Evolutionary conservation across 192 early-diverging fungal genomes (phyloP).

Genomic region (Mycoemilia scoparia): DNA sequence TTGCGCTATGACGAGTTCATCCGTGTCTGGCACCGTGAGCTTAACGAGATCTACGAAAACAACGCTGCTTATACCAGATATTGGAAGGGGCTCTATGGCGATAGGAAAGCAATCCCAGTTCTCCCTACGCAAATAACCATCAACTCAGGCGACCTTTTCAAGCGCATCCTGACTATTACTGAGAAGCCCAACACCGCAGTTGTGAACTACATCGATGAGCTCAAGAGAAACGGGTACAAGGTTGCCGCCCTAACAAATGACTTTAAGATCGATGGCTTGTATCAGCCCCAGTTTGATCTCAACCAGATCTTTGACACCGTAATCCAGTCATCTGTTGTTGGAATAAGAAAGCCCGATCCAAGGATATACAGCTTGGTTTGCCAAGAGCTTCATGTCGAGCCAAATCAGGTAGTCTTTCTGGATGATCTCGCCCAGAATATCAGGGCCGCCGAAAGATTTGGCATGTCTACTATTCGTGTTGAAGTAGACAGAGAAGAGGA

Average conservation of each 20-base stretch:
- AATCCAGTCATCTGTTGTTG: slow-evolving; percentile 58
- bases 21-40: slow-evolving; percentile 14
- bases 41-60: slow-evolving; percentile 19
- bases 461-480: slow-evolving; percentile 50
- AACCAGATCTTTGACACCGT: slow-evolving; percentile 44
- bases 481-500: slow-evolving; percentile 11
- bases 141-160: slow-evolving; percentile 11
- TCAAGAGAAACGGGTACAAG: slow-evolving; percentile 33
- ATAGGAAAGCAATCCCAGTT: slow-evolving; percentile 7
- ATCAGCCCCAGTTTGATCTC: slow-evolving; percentile 14
- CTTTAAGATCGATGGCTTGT: slow-evolving; percentile 27
- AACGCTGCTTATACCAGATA: slow-evolving; percentile 18
- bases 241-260: slow-evolving; percentile 76
- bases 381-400: slow-evolving; percentile 43
- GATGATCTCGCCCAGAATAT: slow-evolving; percentile 74
- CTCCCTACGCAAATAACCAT: slow-evolving; percentile 7
- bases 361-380: slow-evolving; percentile 53
- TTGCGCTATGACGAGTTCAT: slow-evolving; percentile 9
- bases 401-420: slow-evolving; percentile 52
- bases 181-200: slow-evolving; percentile 6
- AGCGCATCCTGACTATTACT: slow-evolving; percentile 16
- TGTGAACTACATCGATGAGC: slow-evolving; percentile 13
- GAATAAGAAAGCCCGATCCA: slow-evolving; percentile 70
- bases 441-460: slow-evolving; percentile 45
- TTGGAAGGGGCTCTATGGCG: slow-evolving; percentile 8